Conservation (phyloP, 2,329 filamentous ascomycete species). For the Lecanicillium sp. region DNA sequence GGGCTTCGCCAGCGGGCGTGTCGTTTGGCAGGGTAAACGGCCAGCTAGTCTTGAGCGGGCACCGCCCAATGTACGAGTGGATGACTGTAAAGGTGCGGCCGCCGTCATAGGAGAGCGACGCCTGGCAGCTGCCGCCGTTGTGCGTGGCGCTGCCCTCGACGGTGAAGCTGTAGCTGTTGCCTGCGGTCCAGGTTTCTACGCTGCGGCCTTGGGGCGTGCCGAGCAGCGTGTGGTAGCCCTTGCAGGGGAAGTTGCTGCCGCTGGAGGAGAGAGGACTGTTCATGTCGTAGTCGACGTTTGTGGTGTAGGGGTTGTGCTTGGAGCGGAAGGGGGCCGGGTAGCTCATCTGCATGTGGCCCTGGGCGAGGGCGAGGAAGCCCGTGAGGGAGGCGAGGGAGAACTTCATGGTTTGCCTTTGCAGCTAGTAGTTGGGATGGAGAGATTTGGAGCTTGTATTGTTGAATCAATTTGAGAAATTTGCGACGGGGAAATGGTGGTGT, state of each 20-base stretch:
- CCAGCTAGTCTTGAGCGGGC: conserved; percentile 40
- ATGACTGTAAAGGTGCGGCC: conserved; percentile 58
- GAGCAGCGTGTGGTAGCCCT: conserved; percentile 44
- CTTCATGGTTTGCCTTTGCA: too few relatives aligned
- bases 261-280: conserved; percentile 53
- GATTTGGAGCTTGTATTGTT: neutral
- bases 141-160: conserved; percentile 51
- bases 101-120: conserved; percentile 62
- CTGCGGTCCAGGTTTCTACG: conserved; percentile 51
- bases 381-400: conserved; percentile 25
- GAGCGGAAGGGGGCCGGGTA: conserved; percentile 41
- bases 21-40: conserved; percentile 56
- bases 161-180: conserved; percentile 49
- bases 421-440: conserved; percentile 12
- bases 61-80: conserved; percentile 39
- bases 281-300: conserved; percentile 58
- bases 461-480: too few relatives aligned
- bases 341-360: conserved; percentile 44
- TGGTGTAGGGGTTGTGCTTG: conserved; percentile 39
- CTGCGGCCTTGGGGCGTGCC: conserved; percentile 36
- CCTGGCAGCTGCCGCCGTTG: conserved; percentile 62
- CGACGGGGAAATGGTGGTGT: too few relatives aligned
- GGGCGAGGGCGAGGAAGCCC: conserved; percentile 25
- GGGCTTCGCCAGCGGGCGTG: conserved; percentile 32
- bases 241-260: conserved; percentile 66